Conservation (phyloP, 192 early-diverging fungal genomes). For the Linnemannia elongata region DNA sequence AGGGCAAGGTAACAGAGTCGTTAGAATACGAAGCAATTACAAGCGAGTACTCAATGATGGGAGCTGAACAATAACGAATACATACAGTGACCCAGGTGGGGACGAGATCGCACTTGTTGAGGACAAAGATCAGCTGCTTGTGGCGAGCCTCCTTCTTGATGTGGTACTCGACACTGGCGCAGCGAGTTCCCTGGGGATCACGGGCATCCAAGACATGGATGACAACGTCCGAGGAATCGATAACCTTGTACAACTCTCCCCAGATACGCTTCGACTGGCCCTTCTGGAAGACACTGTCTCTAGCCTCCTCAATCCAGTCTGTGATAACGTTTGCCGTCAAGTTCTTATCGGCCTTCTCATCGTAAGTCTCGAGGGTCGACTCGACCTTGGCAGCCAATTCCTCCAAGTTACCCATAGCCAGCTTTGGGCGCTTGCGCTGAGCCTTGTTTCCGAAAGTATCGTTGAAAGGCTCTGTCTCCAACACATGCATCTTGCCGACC, state of each 20-base stretch:
- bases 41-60: not conserved
- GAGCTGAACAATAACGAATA: not conserved
- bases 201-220: slow-evolving; percentile 99
- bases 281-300: slow-evolving; percentile 92
- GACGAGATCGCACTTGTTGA: slow-evolving; percentile 99
- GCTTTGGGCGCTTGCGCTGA: slow-evolving; percentile 94
- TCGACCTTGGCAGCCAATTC: slow-evolving; percentile 83
- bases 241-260: slow-evolving; percentile 99
- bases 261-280: slow-evolving; percentile 98
- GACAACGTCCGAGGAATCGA: slow-evolving; percentile 96
- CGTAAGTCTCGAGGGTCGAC: slow-evolving; percentile 73
- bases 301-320: slow-evolving; percentile 79
- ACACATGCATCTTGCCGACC: slow-evolving; percentile 83
- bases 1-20: not conserved
- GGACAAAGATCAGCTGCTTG: slow-evolving; percentile 96
- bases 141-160: slow-evolving; percentile 93
- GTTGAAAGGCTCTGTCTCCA: slow-evolving; percentile 94
- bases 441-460: slow-evolving; percentile 96
- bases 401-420: slow-evolving; percentile 78
- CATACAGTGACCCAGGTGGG: slow-evolving; percentile 97
- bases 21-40: not conserved
- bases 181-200: slow-evolving; percentile 96
- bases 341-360: slow-evolving; percentile 74
- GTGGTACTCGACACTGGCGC: slow-evolving; percentile 91
- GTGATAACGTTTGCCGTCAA: slow-evolving; percentile 81